A percentile compares a stretch with the other conserved stretches of the same genome.
phyloP scores from a whole-genome alignment of 176 grass and related monocot genomes.

The Triticum dicoccoides region DNA sequence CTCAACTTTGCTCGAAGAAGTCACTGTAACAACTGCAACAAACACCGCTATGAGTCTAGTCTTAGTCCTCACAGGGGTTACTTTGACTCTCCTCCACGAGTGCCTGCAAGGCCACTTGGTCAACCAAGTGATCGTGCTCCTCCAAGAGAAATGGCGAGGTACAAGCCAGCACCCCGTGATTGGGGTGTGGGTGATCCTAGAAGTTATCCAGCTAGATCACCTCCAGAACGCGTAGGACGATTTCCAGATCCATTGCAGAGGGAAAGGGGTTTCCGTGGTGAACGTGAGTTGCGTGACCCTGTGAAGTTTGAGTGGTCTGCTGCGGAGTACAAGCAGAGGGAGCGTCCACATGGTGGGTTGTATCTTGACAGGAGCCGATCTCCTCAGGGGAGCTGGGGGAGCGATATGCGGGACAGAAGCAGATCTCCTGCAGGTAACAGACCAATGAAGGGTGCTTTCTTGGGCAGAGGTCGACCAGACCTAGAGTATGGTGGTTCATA shows the following conservation, averaged over 20 bases:
- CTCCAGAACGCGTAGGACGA: slow-evolving; percentile 35
- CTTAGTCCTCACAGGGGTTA: slow-evolving; percentile 53
- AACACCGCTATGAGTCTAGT: slow-evolving; percentile 51
- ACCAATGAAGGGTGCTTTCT: slow-evolving; percentile 46
- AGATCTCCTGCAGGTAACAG: slow-evolving; percentile 55
- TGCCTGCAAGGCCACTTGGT: slow-evolving; percentile 47
- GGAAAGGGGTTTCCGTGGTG: slow-evolving; percentile 49
- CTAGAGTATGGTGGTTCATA: slow-evolving; percentile 40
- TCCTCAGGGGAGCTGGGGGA: slow-evolving; percentile 47
- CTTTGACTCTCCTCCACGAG: slow-evolving; percentile 41
- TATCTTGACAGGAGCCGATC: slow-evolving; percentile 52
- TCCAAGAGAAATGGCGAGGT: slow-evolving; percentile 51
- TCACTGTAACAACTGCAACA: slow-evolving; percentile 92
- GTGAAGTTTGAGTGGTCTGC: slow-evolving; percentile 50
- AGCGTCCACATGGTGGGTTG: slow-evolving; percentile 34
- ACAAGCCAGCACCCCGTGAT: slow-evolving; percentile 48
- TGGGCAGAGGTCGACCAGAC: slow-evolving; percentile 37
- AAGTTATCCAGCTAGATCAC: slow-evolving; percentile 44
- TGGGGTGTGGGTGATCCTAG: slow-evolving; percentile 44
- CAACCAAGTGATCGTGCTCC: slow-evolving; percentile 38
- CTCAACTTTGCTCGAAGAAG: slow-evolving; percentile 92
- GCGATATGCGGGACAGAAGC: slow-evolving; percentile 57
- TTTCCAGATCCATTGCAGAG: slow-evolving; percentile 40
- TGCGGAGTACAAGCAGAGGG: slow-evolving; percentile 42
- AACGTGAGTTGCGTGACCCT: slow-evolving; percentile 39